phyloP scores from a whole-genome alignment of 768 basidiomycete genomes.

The Chlorophyllum brunneum region DNA sequence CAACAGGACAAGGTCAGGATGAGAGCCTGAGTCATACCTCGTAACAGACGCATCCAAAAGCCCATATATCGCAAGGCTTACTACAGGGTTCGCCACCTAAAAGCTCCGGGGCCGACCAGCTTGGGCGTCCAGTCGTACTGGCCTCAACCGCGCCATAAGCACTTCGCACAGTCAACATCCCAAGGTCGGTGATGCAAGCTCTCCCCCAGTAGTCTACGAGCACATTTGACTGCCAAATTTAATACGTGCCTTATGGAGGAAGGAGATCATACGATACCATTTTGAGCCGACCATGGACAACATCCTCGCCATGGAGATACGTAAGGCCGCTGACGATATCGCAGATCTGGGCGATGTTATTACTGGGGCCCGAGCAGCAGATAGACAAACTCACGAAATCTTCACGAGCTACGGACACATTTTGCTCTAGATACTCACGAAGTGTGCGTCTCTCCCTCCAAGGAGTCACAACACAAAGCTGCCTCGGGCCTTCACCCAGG shows the following conservation, averaged over 20 bases:
- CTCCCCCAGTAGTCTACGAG: conserved; percentile 9
- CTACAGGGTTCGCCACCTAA: too few relatives aligned
- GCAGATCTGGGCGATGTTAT: not conserved
- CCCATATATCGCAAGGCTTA: too few relatives aligned
- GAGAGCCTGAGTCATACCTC: conserved; percentile 8
- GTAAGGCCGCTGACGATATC: conserved; percentile 11
- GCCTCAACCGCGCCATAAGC: too few relatives aligned
- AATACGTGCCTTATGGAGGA: too few relatives aligned
- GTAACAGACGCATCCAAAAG: conserved; percentile 15
- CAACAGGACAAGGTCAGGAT: not conserved
- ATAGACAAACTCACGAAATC: not conserved
- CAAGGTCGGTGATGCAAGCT: conserved; percentile 14
- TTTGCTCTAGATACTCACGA: not conserved
- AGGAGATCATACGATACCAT: too few relatives aligned
- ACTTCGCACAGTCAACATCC: too few relatives aligned
- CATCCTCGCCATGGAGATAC: conserved; percentile 12
- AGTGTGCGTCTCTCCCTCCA: conserved; percentile 17
- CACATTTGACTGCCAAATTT: conserved; percentile 14
- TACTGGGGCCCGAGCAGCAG: too few relatives aligned
- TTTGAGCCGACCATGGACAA: too few relatives aligned
- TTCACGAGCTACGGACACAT: not conserved
- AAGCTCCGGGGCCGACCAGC: too few relatives aligned
- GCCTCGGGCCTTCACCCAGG: not conserved
- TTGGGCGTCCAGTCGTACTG: too few relatives aligned
- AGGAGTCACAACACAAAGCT: conserved; percentile 12